Evolutionary conservation across 306 rosid species (phyloP), one percentile per base, ranked within the genome.

Genomic region (Begonia fuchsioides): DNA sequence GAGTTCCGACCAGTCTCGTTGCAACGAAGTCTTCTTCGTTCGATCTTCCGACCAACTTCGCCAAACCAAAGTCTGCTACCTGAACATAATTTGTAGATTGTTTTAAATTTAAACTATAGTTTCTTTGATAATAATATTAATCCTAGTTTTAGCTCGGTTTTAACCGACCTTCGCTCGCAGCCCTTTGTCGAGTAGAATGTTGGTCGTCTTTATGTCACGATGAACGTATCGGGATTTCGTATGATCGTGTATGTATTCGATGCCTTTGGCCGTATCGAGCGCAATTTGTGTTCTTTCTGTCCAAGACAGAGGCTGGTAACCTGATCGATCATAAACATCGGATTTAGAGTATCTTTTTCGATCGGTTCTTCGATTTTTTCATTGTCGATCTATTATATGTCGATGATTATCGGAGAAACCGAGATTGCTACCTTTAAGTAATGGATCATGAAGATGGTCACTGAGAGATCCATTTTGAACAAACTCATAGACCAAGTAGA

Each of bases 1-100:
- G 96, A 54, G 96, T 88, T 68, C 96, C 96, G 44, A 83, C 96
- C 18, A 83, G 78, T 52, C 80, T 64, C 8, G 94, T 88, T 17
- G 86, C 78, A 8, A 83, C 57, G 45, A 72, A 51, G 59, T 83
- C 88, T 39, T 68, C 86, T 32, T 78, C 93, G 48, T 72, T 81
- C 53, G 81, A 73, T 57, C 94, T 56, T 56, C 77, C 93, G 4
- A 83, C 81, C 8, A 88, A 67, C 59, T 72, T 83, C 57, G 74
- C 96, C 38, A 88, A 66, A 19, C 96, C 96, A 35, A 88, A 88
- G 78, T 83, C 93, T 39, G 86, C 88, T 45, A 88, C 83, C 96
- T 87, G 39, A 1, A 32, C 49, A 39, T 26, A 26, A 26, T 26
- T 26, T 26, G 35, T 26, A 26, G 35, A 26, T 26, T 0, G 35